phyloP scores from a whole-genome alignment of 345 rosid genomes.

The Nasturtium officinale region DNA sequence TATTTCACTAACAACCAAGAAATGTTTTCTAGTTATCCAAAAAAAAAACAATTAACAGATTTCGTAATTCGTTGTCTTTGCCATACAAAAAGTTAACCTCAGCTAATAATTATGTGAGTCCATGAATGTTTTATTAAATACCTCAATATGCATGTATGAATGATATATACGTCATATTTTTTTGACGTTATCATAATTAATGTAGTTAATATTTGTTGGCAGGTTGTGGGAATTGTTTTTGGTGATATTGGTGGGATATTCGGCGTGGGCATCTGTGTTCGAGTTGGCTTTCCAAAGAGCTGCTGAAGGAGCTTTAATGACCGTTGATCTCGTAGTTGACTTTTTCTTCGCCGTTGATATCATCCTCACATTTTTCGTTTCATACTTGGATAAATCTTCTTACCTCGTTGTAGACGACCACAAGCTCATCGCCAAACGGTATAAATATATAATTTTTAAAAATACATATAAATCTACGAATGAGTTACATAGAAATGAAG shows the following conservation, averaged over 20 bases:
- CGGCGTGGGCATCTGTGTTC: conserved; percentile 90
- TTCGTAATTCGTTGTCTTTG: too few relatives aligned
- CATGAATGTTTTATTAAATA: background rate
- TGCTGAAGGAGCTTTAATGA: conserved; percentile 53
- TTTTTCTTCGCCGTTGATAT: conserved; percentile 79
- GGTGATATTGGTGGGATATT: conserved; percentile 72
- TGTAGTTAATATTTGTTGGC: conserved; percentile 10
- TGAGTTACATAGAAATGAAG: background rate
- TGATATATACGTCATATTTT: too few relatives aligned
- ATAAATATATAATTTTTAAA: background rate
- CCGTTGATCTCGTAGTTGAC: conserved; percentile 73
- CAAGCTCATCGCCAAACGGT: conserved; percentile 70
- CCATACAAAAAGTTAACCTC: too few relatives aligned
- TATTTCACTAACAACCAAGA: background rate
- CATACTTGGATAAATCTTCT: conserved; percentile 73
- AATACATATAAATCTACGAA: background rate
- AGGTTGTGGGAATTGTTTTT: conserved; percentile 85
- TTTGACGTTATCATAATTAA: too few relatives aligned
- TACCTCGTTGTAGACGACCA: conserved; percentile 84
- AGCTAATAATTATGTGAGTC: background rate
- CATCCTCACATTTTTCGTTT: conserved; percentile 84
- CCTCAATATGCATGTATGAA: too few relatives aligned
- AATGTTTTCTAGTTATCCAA: background rate
- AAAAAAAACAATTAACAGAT: too few relatives aligned
- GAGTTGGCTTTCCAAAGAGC: conserved; percentile 75